phyloP scores from a whole-genome alignment of 768 basidiomycete species.

The Lactarius evosmus region DNA sequence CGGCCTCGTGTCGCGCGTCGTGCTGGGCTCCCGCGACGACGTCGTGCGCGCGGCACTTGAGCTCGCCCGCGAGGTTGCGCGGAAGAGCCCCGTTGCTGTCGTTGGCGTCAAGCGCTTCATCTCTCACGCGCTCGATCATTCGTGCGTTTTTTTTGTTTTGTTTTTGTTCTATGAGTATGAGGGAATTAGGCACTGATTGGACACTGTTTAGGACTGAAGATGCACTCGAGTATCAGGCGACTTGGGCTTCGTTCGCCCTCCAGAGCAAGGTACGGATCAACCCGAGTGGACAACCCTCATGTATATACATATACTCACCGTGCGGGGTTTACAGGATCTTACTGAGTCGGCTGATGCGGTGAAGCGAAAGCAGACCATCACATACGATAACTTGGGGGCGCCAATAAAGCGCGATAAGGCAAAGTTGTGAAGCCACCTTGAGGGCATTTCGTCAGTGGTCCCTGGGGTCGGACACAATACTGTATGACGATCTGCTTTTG shows the following conservation, averaged over 20 bases:
- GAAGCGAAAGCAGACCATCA: slow-evolving; percentile 1
- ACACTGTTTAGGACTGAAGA: slow-evolving; percentile 37
- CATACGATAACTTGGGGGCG: not conserved
- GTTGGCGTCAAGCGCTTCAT: slow-evolving; percentile 74
- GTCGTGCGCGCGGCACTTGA: slow-evolving; percentile 66
- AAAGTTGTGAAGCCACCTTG: not conserved
- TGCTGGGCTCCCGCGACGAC: slow-evolving; percentile 60
- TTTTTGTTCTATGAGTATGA: not conserved
- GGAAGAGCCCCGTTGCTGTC: slow-evolving; percentile 79
- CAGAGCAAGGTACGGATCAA: slow-evolving; percentile 42
- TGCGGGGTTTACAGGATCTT: not conserved
- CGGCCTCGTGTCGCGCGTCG: slow-evolving; percentile 66
- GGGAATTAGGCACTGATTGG: not conserved
- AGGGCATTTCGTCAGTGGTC: not conserved
- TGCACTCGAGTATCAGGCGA: slow-evolving; percentile 54
- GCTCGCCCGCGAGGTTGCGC: slow-evolving; percentile 61
- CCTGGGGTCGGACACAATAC: not conserved
- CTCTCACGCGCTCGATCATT: slow-evolving; percentile 75
- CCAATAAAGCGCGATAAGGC: not conserved
- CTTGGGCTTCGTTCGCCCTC: slow-evolving; percentile 47
- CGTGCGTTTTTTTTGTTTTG: slow-evolving; percentile 41
- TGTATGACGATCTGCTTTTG: not conserved
- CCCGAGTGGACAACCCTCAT: not conserved
- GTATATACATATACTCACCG: not conserved
- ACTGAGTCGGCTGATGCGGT: slow-evolving; percentile 5